phyloP scores from a whole-genome alignment of 2,329 filamentous ascomycete genomes.

The Talaromyces sp. region DNA sequence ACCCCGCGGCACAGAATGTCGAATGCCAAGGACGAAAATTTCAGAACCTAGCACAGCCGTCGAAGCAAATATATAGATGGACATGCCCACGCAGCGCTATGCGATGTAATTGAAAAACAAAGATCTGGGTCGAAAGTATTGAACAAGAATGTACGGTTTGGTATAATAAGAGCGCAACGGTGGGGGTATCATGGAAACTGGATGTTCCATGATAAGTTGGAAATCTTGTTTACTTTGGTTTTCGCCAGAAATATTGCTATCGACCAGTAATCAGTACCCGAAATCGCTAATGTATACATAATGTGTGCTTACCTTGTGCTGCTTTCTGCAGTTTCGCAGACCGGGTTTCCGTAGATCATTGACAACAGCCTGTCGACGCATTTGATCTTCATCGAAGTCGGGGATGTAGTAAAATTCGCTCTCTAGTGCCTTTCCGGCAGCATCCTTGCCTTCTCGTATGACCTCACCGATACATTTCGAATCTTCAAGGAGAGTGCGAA shows the following conservation, averaged over 20 bases:
- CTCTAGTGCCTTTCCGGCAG: conserved; percentile 86
- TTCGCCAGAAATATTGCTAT: conserved; percentile 69
- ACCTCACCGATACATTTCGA: conserved; percentile 84
- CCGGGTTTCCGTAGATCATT: conserved; percentile 84
- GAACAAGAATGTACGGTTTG: conserved; percentile 10
- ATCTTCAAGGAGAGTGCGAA: conserved; percentile 67
- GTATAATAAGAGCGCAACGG: background rate
- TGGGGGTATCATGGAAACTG: background rate
- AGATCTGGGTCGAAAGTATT: conserved; percentile 5
- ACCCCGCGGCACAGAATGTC: too few relatives aligned
- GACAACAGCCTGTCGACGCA: conserved; percentile 75
- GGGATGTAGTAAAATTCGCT: conserved; percentile 97
- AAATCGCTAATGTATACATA: conserved; percentile 18
- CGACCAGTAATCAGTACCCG: background rate
- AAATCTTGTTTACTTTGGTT: conserved; percentile 45
- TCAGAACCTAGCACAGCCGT: background rate
- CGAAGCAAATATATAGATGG: conserved; percentile 11
- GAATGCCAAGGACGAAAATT: too few relatives aligned
- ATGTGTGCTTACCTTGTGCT: conserved; percentile 74
- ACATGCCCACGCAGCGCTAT: conserved; percentile 41
- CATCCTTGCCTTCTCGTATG: conserved; percentile 85
- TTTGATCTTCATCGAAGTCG: conserved; percentile 74
- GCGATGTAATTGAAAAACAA: conserved; percentile 19
- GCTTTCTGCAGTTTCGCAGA: conserved; percentile 82
- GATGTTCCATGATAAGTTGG: conserved; percentile 13